Base-by-base conservation (phyloP, 2,329 filamentous ascomycete species). In the Didymella lethalis region DNA sequence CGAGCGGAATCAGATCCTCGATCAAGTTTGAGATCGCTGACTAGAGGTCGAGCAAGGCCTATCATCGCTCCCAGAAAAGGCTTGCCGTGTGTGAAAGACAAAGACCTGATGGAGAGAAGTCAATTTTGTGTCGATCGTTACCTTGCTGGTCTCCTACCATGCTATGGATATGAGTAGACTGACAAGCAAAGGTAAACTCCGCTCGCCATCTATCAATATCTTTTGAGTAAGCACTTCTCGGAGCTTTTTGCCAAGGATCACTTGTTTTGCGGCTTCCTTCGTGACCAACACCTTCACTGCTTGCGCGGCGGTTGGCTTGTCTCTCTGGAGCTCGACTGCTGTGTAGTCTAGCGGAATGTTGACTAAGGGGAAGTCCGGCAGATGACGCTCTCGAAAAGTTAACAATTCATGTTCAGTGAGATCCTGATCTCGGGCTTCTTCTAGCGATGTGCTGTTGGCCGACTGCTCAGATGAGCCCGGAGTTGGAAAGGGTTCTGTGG, bases 21-120 rank as follows among this genome's bases (percentile, higher is more conserved):
- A 46, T 70, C 66, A n/a, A 71, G 47, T 7, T 64, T 63, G 3
- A 72, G 48, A 12, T 72, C 67, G 16, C 49, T 64, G 2, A 68
- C 28, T 2, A 72, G 45, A 4, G 67, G 57, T 41, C 63, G 60
- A 6, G 65, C 62, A 3, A 69, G 31, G 25, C 50, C 53, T 12
- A 57, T 57, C 43, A 66, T 57, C 3, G 60, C 48, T n/a, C 65
- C 66, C 7, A 71, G 36, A 34, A 63, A 63, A 7, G 61, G 61
- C 54, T 66, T 66, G 0, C 70, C 65, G 12, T 62, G 49, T 0
- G 62, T 62, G 36, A 64, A 67, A 11, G 62, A 70, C 18, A 59
- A 56, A 12, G 64, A 65, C 62, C 63, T 70, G 18, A n/a, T 70
- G 23, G 12, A 4, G 16, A 18, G 16, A 20, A 54, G 47, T 51